A percentile compares a stretch with the other conserved stretches of the same genome.
Conservation (phyloP, 768 basidiomycete species). For the Boletus rubroflammeus region DNA sequence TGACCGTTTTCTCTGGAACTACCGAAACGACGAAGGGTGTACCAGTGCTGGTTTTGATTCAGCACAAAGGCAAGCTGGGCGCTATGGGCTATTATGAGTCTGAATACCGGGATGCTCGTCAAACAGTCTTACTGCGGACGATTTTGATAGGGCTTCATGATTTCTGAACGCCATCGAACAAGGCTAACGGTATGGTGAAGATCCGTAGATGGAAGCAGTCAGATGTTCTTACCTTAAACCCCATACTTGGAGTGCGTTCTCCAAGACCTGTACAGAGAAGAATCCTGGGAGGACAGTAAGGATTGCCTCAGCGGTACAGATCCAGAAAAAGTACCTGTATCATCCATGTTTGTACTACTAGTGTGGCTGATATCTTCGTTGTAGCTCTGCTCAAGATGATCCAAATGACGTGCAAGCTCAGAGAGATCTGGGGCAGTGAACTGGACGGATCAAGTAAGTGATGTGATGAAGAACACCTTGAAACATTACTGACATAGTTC, state of each 20-base stretch:
- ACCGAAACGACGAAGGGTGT: slow-evolving; percentile 81
- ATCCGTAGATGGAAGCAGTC: not conserved
- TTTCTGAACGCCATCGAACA: slow-evolving; percentile 79
- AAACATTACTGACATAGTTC: slow-evolving; percentile 42
- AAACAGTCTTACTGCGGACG: slow-evolving; percentile 63
- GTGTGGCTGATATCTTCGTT: slow-evolving; percentile 42
- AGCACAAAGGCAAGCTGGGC: slow-evolving; percentile 84
- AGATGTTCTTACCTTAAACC: slow-evolving; percentile 58
- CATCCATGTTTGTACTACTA: slow-evolving; percentile 87
- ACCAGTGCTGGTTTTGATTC: slow-evolving; percentile 87
- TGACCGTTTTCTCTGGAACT: slow-evolving; percentile 48
- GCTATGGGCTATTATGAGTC: slow-evolving; percentile 37
- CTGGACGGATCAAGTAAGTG: slow-evolving; percentile 37
- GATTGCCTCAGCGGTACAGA: not conserved
- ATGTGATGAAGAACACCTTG: not conserved
- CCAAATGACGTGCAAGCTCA: slow-evolving; percentile 64
- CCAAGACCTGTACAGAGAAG: slow-evolving; percentile 88
- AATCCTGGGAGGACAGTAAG: slow-evolving; percentile 51
- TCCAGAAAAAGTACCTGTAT: slow-evolving; percentile 55
- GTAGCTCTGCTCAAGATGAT: slow-evolving; percentile 60
- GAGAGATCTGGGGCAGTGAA: slow-evolving; percentile 80
- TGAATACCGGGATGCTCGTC: not conserved
- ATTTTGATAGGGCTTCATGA: slow-evolving; percentile 72
- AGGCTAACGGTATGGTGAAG: slow-evolving; percentile 41
- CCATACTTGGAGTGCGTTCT: slow-evolving; percentile 81